Evolutionary conservation across 192 early-diverging fungal genomes (phyloP), one percentile per base, ranked within the genome.

Genomic region (Backusella psychrophila): DNA sequence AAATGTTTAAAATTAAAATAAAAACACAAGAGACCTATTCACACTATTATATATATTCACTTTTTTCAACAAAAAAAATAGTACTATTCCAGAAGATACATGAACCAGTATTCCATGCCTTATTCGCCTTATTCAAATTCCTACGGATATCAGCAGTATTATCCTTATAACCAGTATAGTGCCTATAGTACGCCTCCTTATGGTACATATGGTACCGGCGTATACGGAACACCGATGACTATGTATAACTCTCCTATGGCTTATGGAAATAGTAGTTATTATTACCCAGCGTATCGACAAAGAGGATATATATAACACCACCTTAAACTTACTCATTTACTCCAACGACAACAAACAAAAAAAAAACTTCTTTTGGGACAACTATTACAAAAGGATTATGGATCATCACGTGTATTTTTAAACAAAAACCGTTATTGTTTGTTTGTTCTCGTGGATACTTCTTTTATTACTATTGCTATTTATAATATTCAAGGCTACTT

Each of bases 371-470:
- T 29, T 63, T 53, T 53, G 21, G 7, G 21, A 53, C 21, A 53
- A 53, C 15, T 23, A 53, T 7, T 9, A 53, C 7, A 53, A 21
- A 53, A 53, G 7, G 19, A 21, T 21, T 63, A 4, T 63, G 21
- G 56, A 63, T 29, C 21, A 63, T 63, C 56, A 63, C 56, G 56
- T 63, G 56, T 26, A 29, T 63, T 63, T 26, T 63, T 23, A 49
- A n/a, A 63, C 23, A 63, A 29, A 29, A 9, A 4, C 23, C 23
- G 23, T 29, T 29, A 4, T 63, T 63, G 56, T 63, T 63, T 63
- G 56, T 63, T 63, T 63, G 56, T 63, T 63, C 56, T 63, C 56
- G 56, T 63, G 56, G 56, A 63, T 63, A 63, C 56, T 63, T 53
- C 52, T 53, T 53, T 53, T 53, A 23, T 53, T 53, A 21, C 11